A percentile compares a stretch with the other conserved stretches of the same genome.
Conservation (phyloP, 2,329 filamentous ascomycete genomes). For the Zymoseptoria tritici region DNA sequence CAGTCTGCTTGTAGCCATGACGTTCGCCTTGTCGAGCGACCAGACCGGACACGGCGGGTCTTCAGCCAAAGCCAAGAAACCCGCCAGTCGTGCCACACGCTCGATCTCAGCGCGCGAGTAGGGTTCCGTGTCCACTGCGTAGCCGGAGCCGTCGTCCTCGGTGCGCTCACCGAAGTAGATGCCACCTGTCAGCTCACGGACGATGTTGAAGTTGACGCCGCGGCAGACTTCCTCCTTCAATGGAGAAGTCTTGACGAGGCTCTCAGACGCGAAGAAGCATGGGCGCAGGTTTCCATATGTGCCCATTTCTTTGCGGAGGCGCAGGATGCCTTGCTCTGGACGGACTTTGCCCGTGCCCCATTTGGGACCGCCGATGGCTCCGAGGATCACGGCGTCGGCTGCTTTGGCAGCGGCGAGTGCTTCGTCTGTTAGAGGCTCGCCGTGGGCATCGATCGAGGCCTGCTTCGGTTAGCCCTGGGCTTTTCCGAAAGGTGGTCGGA, state of each 20-base stretch:
- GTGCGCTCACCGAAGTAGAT: constrained; percentile 92
- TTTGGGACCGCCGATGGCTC: constrained; percentile 93
- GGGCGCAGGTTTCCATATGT: constrained; percentile 94
- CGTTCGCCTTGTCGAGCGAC: constrained; percentile 94
- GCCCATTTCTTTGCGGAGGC: constrained; percentile 84
- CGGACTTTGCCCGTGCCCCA: constrained; percentile 86
- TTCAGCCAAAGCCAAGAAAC: constrained; percentile 68
- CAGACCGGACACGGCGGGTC: constrained; percentile 71
- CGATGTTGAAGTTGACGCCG: constrained; percentile 84
- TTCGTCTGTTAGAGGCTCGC: constrained; percentile 70
- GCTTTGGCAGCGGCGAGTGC: constrained; percentile 75
- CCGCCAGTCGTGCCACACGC: constrained; percentile 76
- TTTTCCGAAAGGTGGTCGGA: constrained; percentile 1
- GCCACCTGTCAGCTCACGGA: constrained; percentile 84
- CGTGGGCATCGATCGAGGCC: constrained; percentile 81
- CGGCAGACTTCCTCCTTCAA: constrained; percentile 79
- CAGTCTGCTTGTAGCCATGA: constrained; percentile 79
- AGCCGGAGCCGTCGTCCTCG: constrained; percentile 68
- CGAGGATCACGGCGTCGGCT: constrained; percentile 84
- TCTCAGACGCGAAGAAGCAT: constrained; percentile 88
- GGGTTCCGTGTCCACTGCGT: constrained; percentile 75
- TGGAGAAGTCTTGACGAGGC: constrained; percentile 75
- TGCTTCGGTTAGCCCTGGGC: constrained; percentile 31
- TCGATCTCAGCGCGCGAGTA: constrained; percentile 83
- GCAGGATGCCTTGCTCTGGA: constrained; percentile 86